These are phyloP conservation scores for Xerocomellus dryophilus DNA, from an alignment of 768 basidiomycete species.

Conservation along the genomic window DNA sequence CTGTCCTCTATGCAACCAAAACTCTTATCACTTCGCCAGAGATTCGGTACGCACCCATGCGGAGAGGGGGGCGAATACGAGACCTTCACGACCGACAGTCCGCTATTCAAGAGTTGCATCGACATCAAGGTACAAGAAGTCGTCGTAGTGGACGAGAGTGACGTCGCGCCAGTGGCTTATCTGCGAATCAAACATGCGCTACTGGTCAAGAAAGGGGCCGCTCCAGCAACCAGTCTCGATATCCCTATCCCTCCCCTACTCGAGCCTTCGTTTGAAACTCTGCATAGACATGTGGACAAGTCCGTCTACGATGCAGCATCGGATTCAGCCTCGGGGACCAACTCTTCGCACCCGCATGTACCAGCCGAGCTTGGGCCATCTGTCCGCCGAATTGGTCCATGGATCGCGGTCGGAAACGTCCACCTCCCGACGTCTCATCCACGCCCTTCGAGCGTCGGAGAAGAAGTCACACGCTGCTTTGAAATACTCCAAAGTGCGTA, in stretches of 20 bases:
- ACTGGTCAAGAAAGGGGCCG: conserved; percentile 53
- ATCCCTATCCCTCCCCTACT: conserved; percentile 51
- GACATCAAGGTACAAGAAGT: conserved; percentile 64
- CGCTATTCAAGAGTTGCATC: conserved; percentile 79
- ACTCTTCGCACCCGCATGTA: not conserved
- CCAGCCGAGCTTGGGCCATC: conserved; percentile 10
- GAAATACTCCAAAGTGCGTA: conserved; percentile 53
- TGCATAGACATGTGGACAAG: conserved; percentile 8
- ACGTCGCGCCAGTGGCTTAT: conserved; percentile 90
- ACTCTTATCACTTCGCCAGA: conserved; percentile 64
- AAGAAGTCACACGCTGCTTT: conserved; percentile 75
- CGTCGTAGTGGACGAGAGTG: conserved; percentile 75
- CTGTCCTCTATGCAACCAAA: conserved; percentile 72
- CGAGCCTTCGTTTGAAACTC: conserved; percentile 26
- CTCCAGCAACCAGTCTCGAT: conserved; percentile 1
- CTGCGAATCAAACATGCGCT: conserved; percentile 71
- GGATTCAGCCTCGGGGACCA: not conserved
- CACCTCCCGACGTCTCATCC: conserved; percentile 21
- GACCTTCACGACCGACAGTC: conserved; percentile 85
- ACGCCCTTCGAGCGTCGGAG: conserved; percentile 60
- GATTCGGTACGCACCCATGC: conserved; percentile 90
- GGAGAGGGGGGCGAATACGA: conserved; percentile 99
- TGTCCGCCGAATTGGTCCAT: conserved; percentile 44
- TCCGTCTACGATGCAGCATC: conserved; percentile 6
- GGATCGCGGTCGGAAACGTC: conserved; percentile 69